Conservation (phyloP, 257 asterid genomes). For the Agastache rugosa region DNA sequence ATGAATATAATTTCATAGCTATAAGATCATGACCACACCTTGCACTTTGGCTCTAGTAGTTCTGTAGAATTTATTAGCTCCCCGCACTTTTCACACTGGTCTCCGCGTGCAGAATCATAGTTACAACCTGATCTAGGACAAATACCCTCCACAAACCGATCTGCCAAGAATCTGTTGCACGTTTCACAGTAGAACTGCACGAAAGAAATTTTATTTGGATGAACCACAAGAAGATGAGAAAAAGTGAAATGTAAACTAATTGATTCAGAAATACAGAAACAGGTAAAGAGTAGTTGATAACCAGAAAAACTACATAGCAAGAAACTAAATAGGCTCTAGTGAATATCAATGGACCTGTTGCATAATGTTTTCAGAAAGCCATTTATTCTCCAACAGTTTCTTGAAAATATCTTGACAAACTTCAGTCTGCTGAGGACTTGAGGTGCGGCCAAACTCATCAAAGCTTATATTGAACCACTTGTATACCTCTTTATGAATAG, state of each 20-base stretch:
- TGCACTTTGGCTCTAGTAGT: slow-evolving; percentile 82
- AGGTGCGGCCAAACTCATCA: slow-evolving; percentile 95
- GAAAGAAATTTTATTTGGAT: slow-evolving; percentile 11
- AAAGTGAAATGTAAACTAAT: neutral
- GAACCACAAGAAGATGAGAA: slow-evolving; percentile 7
- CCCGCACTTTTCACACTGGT: slow-evolving; percentile 92
- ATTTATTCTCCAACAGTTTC: slow-evolving; percentile 68
- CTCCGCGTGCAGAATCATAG: slow-evolving; percentile 92
- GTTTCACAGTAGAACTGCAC: slow-evolving; percentile 77
- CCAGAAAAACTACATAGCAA: slow-evolving; percentile 9
- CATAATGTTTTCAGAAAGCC: slow-evolving; percentile 82
- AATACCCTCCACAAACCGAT: slow-evolving; percentile 82
- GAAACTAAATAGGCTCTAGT: neutral
- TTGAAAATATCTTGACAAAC: slow-evolving; percentile 84
- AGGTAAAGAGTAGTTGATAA: slow-evolving; percentile 2
- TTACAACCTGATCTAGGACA: slow-evolving; percentile 84
- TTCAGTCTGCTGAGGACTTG: slow-evolving; percentile 87
- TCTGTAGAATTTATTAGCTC: slow-evolving; percentile 88
- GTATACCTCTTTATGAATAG: slow-evolving; percentile 80
- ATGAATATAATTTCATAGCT: neutral
- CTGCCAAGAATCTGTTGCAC: slow-evolving; percentile 82
- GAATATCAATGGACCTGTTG: slow-evolving; percentile 64
- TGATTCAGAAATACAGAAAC: neutral
- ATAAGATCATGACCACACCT: slow-evolving; percentile 50
- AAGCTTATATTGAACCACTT: slow-evolving; percentile 87